Conservation (phyloP, 164 flowering plant genomes). For the Vitis cinerea region DNA sequence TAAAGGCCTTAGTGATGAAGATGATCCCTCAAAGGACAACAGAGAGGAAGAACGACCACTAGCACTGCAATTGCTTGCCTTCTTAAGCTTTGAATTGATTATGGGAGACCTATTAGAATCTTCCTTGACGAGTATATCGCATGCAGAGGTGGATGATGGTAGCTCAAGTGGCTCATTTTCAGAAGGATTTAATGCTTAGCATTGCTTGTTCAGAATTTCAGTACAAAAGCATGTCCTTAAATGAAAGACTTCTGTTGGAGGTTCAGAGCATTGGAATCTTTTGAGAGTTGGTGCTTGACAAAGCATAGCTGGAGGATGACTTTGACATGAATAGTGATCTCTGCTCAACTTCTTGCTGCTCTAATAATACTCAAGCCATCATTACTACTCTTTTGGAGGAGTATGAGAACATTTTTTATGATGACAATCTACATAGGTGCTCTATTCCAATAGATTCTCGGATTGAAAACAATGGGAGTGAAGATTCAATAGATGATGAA, state of each 20-base stretch:
- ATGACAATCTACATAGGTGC: too few relatives aligned
- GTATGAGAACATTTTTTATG: too few relatives aligned
- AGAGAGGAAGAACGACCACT: constrained; percentile 71
- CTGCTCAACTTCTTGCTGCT: constrained; percentile 98
- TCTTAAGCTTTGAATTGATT: constrained; percentile 73
- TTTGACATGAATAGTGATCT: constrained; percentile 67
- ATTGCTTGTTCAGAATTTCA: too few relatives aligned
- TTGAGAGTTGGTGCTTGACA: too few relatives aligned
- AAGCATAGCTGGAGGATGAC: too few relatives aligned
- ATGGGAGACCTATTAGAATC: constrained; percentile 76
- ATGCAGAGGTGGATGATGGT: constrained; percentile 50
- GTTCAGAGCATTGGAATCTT: too few relatives aligned
- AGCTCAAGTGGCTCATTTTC: constrained; percentile 45
- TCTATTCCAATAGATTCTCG: too few relatives aligned
- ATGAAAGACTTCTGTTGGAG: too few relatives aligned
- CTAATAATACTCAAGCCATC: constrained; percentile 82
- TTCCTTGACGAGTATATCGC: constrained; percentile 30
- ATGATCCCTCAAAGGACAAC: constrained; percentile 8
- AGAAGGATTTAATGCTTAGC: too few relatives aligned
- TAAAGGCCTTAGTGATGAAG: constrained; percentile 18
- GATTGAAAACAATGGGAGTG: constrained; percentile 45
- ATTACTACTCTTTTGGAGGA: too few relatives aligned
- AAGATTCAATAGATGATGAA: constrained; percentile 82
- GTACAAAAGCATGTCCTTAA: too few relatives aligned
- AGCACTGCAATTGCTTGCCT: constrained; percentile 98